These are phyloP conservation scores for Cenchrus fungigraminus DNA, from an alignment of 176 grass and related monocot species.

Conservation along the genomic window DNA sequence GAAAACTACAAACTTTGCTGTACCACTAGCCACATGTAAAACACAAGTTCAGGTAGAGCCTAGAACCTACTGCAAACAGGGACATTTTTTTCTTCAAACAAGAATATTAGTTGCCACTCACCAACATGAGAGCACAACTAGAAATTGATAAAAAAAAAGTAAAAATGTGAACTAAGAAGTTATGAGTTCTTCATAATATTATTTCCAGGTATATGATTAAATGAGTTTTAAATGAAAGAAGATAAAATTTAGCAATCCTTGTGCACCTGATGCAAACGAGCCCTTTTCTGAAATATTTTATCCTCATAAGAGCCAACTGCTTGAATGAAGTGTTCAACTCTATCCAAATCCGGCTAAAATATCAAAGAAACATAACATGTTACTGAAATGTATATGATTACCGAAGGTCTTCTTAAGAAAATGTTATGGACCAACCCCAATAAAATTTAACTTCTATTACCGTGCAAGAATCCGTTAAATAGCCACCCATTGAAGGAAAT, in stretches of 20 bases:
- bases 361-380: conserved; percentile 41
- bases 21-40: not conserved
- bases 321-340: conserved; percentile 97
- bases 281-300: conserved; percentile 95
- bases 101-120: not conserved
- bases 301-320: conserved; percentile 85
- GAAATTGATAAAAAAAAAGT: not conserved
- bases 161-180: not conserved
- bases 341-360: conserved; percentile 71
- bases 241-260: conserved; percentile 6
- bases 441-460: conserved; percentile 51
- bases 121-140: conserved; percentile 8
- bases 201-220: not conserved
- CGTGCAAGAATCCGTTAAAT: conserved; percentile 84
- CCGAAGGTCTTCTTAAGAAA: conserved; percentile 12
- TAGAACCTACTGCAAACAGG: not conserved
- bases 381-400: not conserved
- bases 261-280: conserved; percentile 78
- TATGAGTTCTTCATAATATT: not conserved
- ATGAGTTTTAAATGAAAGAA: not conserved
- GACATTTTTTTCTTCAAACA: not conserved
- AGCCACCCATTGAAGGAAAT: conserved; percentile 81
- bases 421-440: not conserved
- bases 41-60: not conserved
- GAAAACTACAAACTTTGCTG: not conserved